phyloP scores from a whole-genome alignment of 306 rosid genomes.

The Arachis stenosperma region DNA sequence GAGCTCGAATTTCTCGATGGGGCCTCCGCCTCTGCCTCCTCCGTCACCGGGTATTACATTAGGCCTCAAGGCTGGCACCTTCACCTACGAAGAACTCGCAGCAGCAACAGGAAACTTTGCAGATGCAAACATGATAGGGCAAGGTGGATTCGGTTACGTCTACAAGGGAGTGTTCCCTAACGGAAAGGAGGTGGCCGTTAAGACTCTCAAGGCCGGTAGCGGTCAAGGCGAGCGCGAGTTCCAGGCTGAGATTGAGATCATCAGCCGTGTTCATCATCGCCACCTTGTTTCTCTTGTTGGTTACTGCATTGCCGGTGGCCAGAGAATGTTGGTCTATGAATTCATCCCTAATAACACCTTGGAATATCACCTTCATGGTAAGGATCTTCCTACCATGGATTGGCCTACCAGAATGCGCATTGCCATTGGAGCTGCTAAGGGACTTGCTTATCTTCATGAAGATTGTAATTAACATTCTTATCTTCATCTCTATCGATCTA shows the following conservation, averaged over 20 bases:
- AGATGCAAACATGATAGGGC: constrained; percentile 66
- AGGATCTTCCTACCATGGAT: constrained; percentile 67
- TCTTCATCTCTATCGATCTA: neutral
- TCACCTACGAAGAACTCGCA: constrained; percentile 76
- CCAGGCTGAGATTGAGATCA: constrained; percentile 85
- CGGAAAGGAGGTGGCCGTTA: constrained; percentile 83
- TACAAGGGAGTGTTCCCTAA: constrained; percentile 78
- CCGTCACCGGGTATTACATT: constrained; percentile 51
- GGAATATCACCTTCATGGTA: constrained; percentile 78
- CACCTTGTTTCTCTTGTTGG: constrained; percentile 87
- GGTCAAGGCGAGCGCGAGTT: constrained; percentile 88
- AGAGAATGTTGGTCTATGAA: constrained; percentile 87
- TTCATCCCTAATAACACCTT: constrained; percentile 64
- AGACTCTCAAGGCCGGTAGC: constrained; percentile 70
- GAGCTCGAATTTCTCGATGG: constrained; percentile 47
- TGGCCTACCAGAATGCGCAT: constrained; percentile 75
- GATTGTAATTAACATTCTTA: constrained; percentile 61
- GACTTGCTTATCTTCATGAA: constrained; percentile 89
- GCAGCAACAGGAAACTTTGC: constrained; percentile 66
- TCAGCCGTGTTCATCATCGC: constrained; percentile 85
- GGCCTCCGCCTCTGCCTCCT: constrained; percentile 61
- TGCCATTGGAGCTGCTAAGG: constrained; percentile 85
- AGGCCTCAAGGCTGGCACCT: constrained; percentile 74
- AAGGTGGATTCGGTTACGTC: constrained; percentile 91
- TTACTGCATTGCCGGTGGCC: constrained; percentile 67